Percentiles rank a stretch among this genome's conserved stretches.
Conservation (phyloP, 148 eudicot genomes). For the Fagopyrum tataricum region DNA sequence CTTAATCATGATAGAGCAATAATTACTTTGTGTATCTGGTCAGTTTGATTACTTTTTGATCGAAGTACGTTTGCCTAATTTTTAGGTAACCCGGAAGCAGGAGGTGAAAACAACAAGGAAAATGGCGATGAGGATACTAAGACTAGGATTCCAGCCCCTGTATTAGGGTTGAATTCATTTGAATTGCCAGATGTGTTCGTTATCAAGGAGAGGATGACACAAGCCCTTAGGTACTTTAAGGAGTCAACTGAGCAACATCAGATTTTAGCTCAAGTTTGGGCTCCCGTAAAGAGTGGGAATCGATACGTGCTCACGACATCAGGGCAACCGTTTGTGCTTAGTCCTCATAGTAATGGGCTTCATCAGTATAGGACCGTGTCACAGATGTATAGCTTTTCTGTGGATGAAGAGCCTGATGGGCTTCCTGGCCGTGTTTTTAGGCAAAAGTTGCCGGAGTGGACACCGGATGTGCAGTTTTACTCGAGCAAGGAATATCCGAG, state of each 20-base stretch:
- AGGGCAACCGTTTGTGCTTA: conserved; percentile 94
- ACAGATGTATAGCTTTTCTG: conserved; percentile 60
- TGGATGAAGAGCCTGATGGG: conserved; percentile 64
- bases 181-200: conserved; percentile 41
- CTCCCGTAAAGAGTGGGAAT: conserved; percentile 65
- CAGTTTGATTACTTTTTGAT: not conserved
- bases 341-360: conserved; percentile 61
- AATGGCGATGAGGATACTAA: conserved; percentile 29
- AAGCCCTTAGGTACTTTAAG: conserved; percentile 69
- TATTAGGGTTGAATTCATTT: conserved; percentile 28
- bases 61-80: conserved; percentile 1
- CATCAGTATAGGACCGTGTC: conserved; percentile 80
- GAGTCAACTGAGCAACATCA: conserved; percentile 70
- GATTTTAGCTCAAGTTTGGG: conserved; percentile 94
- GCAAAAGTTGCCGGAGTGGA: conserved; percentile 91
- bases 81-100: conserved; percentile 40
- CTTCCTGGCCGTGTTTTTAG: conserved; percentile 90
- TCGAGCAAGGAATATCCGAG: conserved; percentile 70
- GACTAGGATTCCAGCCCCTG: conserved; percentile 35
- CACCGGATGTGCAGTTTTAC: conserved; percentile 91
- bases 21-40: not conserved
- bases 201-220: conserved; percentile 81
- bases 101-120: conserved; percentile 18
- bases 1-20: not conserved
- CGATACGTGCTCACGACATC: conserved; percentile 77